These are phyloP conservation scores for Geranium brycei DNA, from an alignment of 345 rosid species.

Conservation along the genomic window DNA sequence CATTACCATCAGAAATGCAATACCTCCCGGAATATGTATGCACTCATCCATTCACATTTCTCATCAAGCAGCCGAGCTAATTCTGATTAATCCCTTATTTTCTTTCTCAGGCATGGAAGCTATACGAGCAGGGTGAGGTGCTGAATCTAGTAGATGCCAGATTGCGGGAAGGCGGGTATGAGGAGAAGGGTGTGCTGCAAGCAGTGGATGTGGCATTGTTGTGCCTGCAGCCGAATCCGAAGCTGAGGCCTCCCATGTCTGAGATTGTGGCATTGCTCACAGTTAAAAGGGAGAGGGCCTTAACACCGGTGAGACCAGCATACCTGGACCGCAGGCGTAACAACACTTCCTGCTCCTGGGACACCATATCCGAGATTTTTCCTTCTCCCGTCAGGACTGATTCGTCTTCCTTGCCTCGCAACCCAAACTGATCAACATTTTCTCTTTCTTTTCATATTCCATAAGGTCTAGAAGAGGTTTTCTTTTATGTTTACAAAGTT, in stretches of 20 bases:
- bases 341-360: constrained; percentile 22
- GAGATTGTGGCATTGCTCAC: constrained; percentile 47
- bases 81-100: too few relatives aligned
- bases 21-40: constrained; percentile 65
- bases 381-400: constrained; percentile 28
- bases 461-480: too few relatives aligned
- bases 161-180: constrained; percentile 20
- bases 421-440: neutral
- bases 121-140: constrained; percentile 26
- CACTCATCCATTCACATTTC: neutral
- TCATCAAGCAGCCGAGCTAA: too few relatives aligned
- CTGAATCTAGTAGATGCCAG: constrained; percentile 38
- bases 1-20: constrained; percentile 46
- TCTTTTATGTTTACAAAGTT: too few relatives aligned
- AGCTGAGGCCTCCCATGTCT: constrained; percentile 49
- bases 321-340: constrained; percentile 24
- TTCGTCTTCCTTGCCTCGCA: constrained; percentile 7
- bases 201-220: constrained; percentile 37
- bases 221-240: constrained; percentile 45
- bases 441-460: too few relatives aligned
- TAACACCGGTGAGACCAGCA: constrained; percentile 24
- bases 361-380: constrained; percentile 30
- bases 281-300: constrained; percentile 22
- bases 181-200: constrained; percentile 32
- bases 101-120: constrained; percentile 41